Conservation (phyloP, 345 rosid species). For the Mangifera indica region DNA sequence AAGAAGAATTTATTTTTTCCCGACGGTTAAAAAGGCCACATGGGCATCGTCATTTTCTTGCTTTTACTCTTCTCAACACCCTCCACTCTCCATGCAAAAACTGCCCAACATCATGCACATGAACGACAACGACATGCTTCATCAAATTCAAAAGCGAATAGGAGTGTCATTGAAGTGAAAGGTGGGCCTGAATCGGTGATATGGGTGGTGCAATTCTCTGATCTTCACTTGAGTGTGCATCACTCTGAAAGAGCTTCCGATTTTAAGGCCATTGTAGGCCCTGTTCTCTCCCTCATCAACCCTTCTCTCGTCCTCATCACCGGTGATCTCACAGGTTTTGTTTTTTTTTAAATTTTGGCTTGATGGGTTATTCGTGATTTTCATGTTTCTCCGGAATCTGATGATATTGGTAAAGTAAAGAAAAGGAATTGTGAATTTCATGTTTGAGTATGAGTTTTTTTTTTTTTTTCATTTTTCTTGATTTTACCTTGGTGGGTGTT, state of each 20-base stretch:
- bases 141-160: neutral
- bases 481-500: neutral
- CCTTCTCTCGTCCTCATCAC: constrained; percentile 88
- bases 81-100: constrained; percentile 1
- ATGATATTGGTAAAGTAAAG: neutral
- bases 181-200: constrained; percentile 67
- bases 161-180: constrained; percentile 51
- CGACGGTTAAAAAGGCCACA: neutral
- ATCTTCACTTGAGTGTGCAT: constrained; percentile 97
- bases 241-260: constrained; percentile 79
- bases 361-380: neutral
- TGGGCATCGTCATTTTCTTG: neutral
- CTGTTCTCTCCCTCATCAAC: constrained; percentile 69
- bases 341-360: neutral
- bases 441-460: no score
- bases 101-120: neutral
- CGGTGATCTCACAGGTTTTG: constrained; percentile 90
- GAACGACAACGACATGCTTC: constrained; percentile 7
- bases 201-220: constrained; percentile 96
- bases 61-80: constrained; percentile 11
- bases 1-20: no score
- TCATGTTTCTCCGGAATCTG: neutral
- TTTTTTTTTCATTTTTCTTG: neutral
- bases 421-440: no score
- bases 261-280: constrained; percentile 54